A percentile compares a stretch with the other conserved stretches of the same genome.
Conservation (phyloP, 164 flowering plant genomes). For the Stephania cephalantha region DNA sequence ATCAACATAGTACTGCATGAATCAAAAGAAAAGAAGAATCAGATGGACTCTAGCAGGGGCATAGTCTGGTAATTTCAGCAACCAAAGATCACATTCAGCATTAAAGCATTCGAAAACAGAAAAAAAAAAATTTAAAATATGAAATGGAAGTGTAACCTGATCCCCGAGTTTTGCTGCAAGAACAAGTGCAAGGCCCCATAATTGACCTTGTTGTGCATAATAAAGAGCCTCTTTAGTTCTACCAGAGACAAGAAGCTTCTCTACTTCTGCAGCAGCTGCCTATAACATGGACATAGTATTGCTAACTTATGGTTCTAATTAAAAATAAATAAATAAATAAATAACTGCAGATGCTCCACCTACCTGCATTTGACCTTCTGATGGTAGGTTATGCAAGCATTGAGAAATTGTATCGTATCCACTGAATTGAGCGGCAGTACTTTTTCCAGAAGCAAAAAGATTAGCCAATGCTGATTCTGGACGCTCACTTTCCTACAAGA, state of each 20-base stretch:
- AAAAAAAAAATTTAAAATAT: background rate
- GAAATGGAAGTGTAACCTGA: slow-evolving; percentile 38
- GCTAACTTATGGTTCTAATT: slow-evolving; percentile 7
- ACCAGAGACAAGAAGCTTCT: slow-evolving; percentile 90
- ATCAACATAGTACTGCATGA: slow-evolving; percentile 74
- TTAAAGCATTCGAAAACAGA: background rate
- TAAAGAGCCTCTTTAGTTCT: slow-evolving; percentile 79
- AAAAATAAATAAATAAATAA: background rate
- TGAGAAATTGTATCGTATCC: slow-evolving; percentile 45
- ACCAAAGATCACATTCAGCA: background rate
- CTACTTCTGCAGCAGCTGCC: slow-evolving; percentile 91
- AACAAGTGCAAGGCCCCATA: slow-evolving; percentile 94
- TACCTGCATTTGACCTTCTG: slow-evolving; percentile 79
- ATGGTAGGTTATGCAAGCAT: slow-evolving; percentile 72
- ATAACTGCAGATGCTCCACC: background rate
- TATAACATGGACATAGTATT: slow-evolving; percentile 19
- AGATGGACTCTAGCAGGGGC: background rate
- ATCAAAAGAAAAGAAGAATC: slow-evolving; percentile 4
- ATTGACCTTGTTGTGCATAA: slow-evolving; percentile 88
- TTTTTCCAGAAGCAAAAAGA: slow-evolving; percentile 76
- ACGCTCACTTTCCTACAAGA: slow-evolving; percentile 58
- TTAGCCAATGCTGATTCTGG: slow-evolving; percentile 85
- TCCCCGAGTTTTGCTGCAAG: slow-evolving; percentile 91
- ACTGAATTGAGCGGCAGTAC: slow-evolving; percentile 32
- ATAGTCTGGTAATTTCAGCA: background rate